Evolutionary conservation across 768 basidiomycete species (phyloP), one percentile per base, ranked within the genome.

Genomic region (Naganishia friedmannii): DNA sequence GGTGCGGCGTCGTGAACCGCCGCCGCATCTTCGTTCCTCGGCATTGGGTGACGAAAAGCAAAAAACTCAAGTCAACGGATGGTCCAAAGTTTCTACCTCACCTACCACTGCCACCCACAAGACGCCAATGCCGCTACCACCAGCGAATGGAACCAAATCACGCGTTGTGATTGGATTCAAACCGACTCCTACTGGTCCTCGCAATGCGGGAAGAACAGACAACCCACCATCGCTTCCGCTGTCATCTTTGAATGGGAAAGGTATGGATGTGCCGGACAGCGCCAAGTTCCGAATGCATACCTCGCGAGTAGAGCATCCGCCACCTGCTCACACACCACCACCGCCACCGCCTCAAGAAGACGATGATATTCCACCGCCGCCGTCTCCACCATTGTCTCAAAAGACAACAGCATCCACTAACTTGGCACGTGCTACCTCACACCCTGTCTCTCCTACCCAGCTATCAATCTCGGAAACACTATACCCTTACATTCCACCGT

Each of bases 101-200:
- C 15, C 23, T 45, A 26, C 42, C n/a, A 19, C 39, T 28, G 2
- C 60, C 57, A 17, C 37, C 13, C 23, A 21, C 13, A 51, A 26
- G 34, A 26, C 42, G 39, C 23, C 60, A 63, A 9, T 12, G 21
- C 57, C 34, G 34, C 34, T 51, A 26, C 48, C 48, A 21, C 48
- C 48, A 26, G 23, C 57, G 23, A 63, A 63, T 26, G 60, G 48
- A 51, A 51, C 48, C 12, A 7, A 12, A 51, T 51, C 48, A 26
- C 48, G 60, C 23, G 37, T 39, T 9, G 39, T 63, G 7, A 45
- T 29, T 21, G 60, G 60, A 13, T 63, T 63, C 42, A 63, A 63
- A 42, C 60, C 60, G 23, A 63, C 29, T 42, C 60, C 60, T 13
- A 45, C 60, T 26, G 60, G 60, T 63, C 60, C 60, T 10, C 60